These are phyloP conservation scores for Russula compacta DNA, from an alignment of 768 basidiomycete species.

Conservation along the genomic window DNA sequence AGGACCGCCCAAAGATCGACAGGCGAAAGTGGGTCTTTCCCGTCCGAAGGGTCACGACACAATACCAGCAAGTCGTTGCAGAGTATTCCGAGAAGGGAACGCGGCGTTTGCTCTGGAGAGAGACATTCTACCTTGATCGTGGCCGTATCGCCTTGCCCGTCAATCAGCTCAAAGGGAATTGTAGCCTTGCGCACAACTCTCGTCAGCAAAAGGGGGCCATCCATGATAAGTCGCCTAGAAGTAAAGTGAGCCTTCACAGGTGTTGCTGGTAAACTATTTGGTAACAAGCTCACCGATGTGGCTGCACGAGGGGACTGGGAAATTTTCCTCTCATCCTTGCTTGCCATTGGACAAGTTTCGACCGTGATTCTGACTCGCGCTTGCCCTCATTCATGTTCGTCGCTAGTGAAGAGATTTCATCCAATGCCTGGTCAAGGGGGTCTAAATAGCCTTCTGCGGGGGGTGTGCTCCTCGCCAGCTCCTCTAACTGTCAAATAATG, in stretches of 20 bases:
- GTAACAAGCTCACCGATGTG: constrained; percentile 61
- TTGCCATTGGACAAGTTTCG: constrained; percentile 88
- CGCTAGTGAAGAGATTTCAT: constrained; percentile 82
- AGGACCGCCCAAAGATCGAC: constrained; percentile 97
- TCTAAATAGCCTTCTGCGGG: constrained; percentile 67
- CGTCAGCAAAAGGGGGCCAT: constrained; percentile 75
- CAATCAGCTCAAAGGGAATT: constrained; percentile 72
- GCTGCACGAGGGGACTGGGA: constrained; percentile 96
- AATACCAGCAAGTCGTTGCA: constrained; percentile 93
- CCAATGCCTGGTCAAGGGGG: constrained; percentile 74
- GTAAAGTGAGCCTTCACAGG: constrained; percentile 1
- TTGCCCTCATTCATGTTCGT: constrained; percentile 98
- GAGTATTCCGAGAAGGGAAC: constrained; percentile 69
- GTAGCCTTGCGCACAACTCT: constrained; percentile 85
- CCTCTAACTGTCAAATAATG: constrained; percentile 54
- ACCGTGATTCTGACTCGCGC: constrained; percentile 86
- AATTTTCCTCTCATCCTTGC: constrained; percentile 82
- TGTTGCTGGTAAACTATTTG: neutral
- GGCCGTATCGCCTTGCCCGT: constrained; percentile 66
- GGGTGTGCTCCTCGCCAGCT: constrained; percentile 78
- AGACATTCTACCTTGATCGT: constrained; percentile 88
- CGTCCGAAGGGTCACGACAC: constrained; percentile 78
- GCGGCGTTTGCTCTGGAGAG: constrained; percentile 74
- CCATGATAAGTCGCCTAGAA: constrained; percentile 81
- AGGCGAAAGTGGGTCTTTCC: constrained; percentile 57